Evolutionary conservation across 306 rosid species (phyloP), one percentile per base, ranked within the genome.

Genomic region (Trifolium subterraneum): DNA sequence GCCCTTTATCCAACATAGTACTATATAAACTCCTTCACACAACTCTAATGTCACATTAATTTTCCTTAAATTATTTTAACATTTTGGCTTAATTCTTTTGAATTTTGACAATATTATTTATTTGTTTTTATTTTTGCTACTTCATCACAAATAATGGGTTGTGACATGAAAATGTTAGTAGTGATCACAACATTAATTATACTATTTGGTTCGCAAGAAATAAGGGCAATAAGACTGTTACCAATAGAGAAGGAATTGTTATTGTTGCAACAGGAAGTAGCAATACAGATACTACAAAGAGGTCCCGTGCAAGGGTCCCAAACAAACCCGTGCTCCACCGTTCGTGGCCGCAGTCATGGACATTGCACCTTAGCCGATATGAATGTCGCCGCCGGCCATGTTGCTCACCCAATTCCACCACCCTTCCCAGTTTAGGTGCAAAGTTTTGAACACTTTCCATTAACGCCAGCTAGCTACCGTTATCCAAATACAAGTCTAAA

Each of bases 291-390:
- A 6, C 76, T 83, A 0, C 87, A 29, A 45, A 42, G 84, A 79
- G 86, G 80, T 6, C 44, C 80, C 0, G 78, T 82, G 6, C 27
- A 19, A 52, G 65, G 2, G 12, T 70, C 83, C 16, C 61, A 45
- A 2, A 18, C 1, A 54, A 78, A 78, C 35, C 86, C 86, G 1
- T 82, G 84, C n/a, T 75, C 78, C 44, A 79, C 84, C 69, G 61
- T 83, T 35, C 59, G 81, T 1, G 84, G 87, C 0, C 72, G 81
- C 5, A 65, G 58, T 10, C 75, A 11, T 18, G 87, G 84, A 1
- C 59, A 51, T 2, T 82, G 86, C 71, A 64, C 60, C 27, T 47
- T 36, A 22, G 51, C 70, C 12, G 25, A 72, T 42, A 68, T 20
- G 41, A 44, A 69, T 44, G 56, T 22, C 6, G 52, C 44, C 4